phyloP scores from a whole-genome alignment of 176 grass and related monocot species.

The Bonia amplexicaulis region DNA sequence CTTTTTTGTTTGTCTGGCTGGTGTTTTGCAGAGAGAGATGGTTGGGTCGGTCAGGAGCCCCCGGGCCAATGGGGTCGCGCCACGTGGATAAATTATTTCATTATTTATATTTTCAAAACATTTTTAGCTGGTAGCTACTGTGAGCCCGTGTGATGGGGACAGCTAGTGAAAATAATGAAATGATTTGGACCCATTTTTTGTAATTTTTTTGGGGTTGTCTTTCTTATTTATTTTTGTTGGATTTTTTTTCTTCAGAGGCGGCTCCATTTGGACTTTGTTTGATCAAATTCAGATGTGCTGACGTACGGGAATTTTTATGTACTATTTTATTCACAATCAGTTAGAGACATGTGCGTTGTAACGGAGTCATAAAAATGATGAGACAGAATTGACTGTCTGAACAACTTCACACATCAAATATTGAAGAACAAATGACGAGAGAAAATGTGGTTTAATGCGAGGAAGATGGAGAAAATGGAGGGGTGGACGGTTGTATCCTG shows the following conservation, averaged over 20 bases:
- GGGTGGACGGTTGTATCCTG: no score
- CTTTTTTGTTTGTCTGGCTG: not conserved
- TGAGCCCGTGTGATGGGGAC: not conserved
- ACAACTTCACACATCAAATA: no score
- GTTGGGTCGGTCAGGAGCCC: not conserved
- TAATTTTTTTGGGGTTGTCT: not conserved
- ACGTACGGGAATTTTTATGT: not conserved
- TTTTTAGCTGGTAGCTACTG: not conserved
- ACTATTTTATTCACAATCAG: not conserved
- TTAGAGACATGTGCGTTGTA: no score
- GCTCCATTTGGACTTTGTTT: not conserved
- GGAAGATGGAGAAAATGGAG: no score
- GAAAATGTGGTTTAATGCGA: no score
- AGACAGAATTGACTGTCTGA: no score
- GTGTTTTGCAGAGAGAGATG: constrained; percentile 30
- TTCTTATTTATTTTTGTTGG: not conserved
- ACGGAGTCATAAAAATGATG: no score
- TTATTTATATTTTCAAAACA: not conserved
- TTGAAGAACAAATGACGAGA: no score
- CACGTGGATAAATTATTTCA: constrained; percentile 7
- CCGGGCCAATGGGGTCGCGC: not conserved
- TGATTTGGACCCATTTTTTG: not conserved
- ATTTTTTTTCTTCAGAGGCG: not conserved
- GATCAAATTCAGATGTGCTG: not conserved
- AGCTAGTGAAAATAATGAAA: constrained; percentile 8